Evolutionary conservation across 805 yeast genomes (phyloP), one percentile per base, ranked within the genome.

Genomic region (Spathaspora girioi): DNA sequence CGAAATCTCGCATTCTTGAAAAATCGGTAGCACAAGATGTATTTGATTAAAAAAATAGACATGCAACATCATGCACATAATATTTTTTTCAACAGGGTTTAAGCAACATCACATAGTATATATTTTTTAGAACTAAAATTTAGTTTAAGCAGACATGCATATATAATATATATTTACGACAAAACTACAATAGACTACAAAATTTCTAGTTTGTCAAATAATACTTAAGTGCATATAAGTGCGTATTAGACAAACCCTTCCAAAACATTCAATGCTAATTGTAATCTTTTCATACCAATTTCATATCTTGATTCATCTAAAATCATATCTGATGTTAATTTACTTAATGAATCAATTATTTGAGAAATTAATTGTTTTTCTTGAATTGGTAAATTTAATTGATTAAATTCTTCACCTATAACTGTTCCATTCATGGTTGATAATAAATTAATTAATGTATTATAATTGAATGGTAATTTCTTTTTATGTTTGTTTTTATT

Each of bases 251-350:
- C 57, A 51, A 72, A 93, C 1, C 98, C 98, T 63, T 93, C 98
- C 47, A 93, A 73, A 0, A 92, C 96, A 50, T 87, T 75, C 51
- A 91, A 79, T 0, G 97, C 97, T 58, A 84, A 84, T 58, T 87
- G 87, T 59, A 93, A 72, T 56, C 98, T 75, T 55, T 81, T 77
- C 43, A 89, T 78, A 11, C 97, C 96, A 54, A 89, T 90, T 14
- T 83, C 84, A 52, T 87, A 85, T 60, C 94, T 81, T 27, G 81
- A 82, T 27, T 89, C 89, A 65, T 93, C 97, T 50, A 89, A 65
- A 49, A 91, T 87, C 89, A 94, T 90, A 62, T 91, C 97, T 49
- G 92, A 89, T 2, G 96, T 90, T 52, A 94, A 77, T 59, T 94
- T 78, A 40, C 94, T 85, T 45, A 93, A 73, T 1, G 96, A 84